These are phyloP conservation scores for Glycine soja DNA, from an alignment of 306 rosid species.

Conservation along the genomic window DNA sequence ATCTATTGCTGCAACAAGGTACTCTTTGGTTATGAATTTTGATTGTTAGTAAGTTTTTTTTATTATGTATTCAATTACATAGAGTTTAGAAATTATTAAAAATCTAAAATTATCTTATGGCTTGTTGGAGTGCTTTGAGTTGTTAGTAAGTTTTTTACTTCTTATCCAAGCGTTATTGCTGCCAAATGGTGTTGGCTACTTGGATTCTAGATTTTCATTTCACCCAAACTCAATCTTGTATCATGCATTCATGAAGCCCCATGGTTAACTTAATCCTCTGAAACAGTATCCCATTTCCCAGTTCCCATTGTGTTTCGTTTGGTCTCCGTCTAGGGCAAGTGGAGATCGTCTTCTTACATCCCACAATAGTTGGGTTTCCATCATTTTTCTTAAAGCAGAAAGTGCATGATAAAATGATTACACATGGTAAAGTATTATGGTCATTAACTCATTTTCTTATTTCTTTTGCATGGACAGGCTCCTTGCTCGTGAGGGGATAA, in stretches of 20 bases:
- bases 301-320: background rate
- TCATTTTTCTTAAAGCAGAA: slow-evolving; percentile 33
- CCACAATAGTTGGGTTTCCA: background rate
- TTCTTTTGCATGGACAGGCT: slow-evolving; percentile 63
- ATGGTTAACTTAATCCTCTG: background rate
- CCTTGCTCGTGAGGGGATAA: slow-evolving; percentile 97
- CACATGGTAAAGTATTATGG: background rate
- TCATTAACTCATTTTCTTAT: background rate
- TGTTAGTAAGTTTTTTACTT: background rate
- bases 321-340: slow-evolving; percentile 18
- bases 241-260: slow-evolving; percentile 11
- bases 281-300: background rate
- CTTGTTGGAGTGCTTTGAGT: slow-evolving; percentile 22
- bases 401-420: background rate
- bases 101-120: background rate
- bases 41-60: background rate
- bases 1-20: slow-evolving; percentile 97
- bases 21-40: slow-evolving; percentile 36
- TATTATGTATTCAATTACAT: background rate
- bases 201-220: slow-evolving; percentile 11
- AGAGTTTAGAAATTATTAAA: background rate
- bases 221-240: background rate
- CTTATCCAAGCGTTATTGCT: background rate
- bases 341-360: background rate
- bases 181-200: background rate